Percentiles rank a stretch among this genome's conserved stretches.
phyloP scores from a whole-genome alignment of 306 rosid genomes.

The barrel medic (Medicago truncatula) region DNA sequence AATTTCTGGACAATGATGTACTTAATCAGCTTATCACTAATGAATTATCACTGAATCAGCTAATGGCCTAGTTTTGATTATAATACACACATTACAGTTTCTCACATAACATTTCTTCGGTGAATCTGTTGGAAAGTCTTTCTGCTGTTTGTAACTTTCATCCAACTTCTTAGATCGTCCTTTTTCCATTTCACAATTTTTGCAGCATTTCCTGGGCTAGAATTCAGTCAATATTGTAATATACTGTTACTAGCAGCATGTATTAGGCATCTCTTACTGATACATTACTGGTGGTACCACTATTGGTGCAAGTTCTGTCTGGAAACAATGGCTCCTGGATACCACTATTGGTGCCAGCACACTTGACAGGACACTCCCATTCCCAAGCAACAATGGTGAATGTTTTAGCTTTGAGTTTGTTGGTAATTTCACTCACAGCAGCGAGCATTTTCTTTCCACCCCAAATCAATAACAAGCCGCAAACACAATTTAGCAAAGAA shows the following conservation, averaged over 20 bases:
- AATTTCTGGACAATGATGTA: neutral
- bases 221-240: neutral
- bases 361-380: neutral
- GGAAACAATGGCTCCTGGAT: neutral
- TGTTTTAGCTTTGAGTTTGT: constrained; percentile 54
- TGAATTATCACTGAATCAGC: neutral
- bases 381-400: constrained; percentile 57
- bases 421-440: constrained; percentile 56
- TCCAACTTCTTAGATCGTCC: neutral
- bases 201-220: neutral
- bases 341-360: neutral
- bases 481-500: constrained; percentile 60
- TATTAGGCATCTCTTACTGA: neutral
- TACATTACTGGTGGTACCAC: neutral
- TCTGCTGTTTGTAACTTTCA: neutral
- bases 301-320: no score
- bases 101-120: neutral
- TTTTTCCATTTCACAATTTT: neutral
- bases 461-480: constrained; percentile 37
- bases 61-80: neutral
- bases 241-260: neutral
- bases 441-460: constrained; percentile 66
- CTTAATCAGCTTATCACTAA: neutral
- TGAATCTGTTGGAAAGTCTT: neutral
- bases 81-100: neutral